Base-by-base conservation (phyloP, 768 basidiomycete genomes). In the Amylocystis lapponica region DNA sequence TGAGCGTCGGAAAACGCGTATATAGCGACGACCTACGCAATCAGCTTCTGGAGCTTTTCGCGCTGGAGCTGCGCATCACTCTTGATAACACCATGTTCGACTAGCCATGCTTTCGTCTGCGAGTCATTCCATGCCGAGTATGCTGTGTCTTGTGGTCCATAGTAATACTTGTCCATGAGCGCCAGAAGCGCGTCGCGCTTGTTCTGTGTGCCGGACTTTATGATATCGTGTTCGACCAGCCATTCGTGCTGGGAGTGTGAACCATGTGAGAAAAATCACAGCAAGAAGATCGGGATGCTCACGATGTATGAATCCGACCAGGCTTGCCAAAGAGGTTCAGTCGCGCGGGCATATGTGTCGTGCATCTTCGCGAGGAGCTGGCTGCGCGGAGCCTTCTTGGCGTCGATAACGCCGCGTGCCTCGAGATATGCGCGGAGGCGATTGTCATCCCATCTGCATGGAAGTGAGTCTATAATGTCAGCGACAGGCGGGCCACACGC, bases 261-360 rank as follows among this genome's bases (percentile, higher is more conserved):
- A 46, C 81, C 79, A 86, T 89, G 47, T 27, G 10, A 27, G 19
- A 4, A 39, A 20, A 11, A 23, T 22, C 14, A 17, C 27, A 7
- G 25, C 12, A 19, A 8, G 27, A 10, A 17, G 20, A 27, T 34
- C 10, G 12, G 27, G 6, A 4, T 20, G 60, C 81, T 38, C 48
- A 86, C 86, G 39, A 93, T 78, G 59, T 88, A 86, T 3, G 79
- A 83, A 58, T 88, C 84, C 41, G 81, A 83, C 94, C 95, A 98
- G 3, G 81, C 76, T 17, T 87, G 70, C 79, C 87, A 98, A 27
- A 85, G 62, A 2, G 86, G 85, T 43, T 74, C 66, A 17, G 79
- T 57, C 5, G 77, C 70, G 38, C 71, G 69, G 29, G 75, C 76
- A 58, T 91, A 93, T 0, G 79, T 71, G 25, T 78, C 69, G 27